These are phyloP conservation scores for Penicillium palitans DNA, from an alignment of 2,329 filamentous ascomycete genomes.

Conservation along the genomic window DNA sequence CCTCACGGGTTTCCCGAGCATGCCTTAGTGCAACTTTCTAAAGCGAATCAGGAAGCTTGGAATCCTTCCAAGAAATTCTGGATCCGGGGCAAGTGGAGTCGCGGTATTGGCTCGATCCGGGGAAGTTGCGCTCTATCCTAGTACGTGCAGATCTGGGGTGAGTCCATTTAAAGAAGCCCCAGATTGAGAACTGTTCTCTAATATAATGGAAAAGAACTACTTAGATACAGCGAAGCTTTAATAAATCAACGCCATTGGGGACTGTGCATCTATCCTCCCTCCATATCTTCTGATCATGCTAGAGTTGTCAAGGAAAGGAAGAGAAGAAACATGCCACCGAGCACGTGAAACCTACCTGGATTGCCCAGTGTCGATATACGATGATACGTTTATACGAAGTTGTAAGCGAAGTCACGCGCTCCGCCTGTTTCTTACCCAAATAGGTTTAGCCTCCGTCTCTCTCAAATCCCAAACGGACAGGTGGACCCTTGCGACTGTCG, in stretches of 20 bases:
- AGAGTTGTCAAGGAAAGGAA: background rate
- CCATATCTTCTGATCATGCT: background rate
- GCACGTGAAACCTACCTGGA: background rate
- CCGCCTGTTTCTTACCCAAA: background rate
- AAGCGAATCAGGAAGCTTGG: background rate
- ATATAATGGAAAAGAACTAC: background rate
- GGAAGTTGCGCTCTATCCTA: background rate
- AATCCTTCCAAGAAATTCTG: background rate
- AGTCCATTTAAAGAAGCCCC: background rate
- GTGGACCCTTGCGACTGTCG: background rate
- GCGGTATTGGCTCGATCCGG: background rate
- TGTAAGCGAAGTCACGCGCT: background rate
- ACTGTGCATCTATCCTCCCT: background rate
- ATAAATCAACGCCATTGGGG: background rate
- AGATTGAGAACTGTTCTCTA: background rate
- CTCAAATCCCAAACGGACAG: background rate
- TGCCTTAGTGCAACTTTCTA: background rate
- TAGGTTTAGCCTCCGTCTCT: background rate
- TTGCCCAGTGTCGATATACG: background rate
- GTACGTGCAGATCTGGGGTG: background rate
- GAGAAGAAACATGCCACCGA: background rate
- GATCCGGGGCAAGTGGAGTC: background rate
- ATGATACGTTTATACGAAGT: background rate
- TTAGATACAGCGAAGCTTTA: background rate
- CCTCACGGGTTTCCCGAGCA: background rate